Conservation (phyloP, 352 stramenopile genomes). For the Globisporangium solare region DNA sequence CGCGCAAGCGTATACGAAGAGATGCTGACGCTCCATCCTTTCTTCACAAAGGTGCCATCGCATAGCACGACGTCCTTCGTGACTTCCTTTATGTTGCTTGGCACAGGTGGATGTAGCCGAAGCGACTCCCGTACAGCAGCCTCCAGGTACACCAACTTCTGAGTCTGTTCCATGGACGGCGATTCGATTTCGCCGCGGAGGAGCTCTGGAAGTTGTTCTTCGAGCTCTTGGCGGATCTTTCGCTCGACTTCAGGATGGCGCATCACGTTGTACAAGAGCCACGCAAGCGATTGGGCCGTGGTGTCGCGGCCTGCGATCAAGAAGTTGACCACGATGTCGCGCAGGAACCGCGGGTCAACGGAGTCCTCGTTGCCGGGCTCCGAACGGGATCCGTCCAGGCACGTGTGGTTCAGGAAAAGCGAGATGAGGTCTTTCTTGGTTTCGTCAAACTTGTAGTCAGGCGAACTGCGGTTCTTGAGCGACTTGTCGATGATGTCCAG, state of each 20-base stretch:
- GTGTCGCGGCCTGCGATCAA: constrained; percentile 70
- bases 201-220: constrained; percentile 8
- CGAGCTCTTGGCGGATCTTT: constrained; percentile 20
- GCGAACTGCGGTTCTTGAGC: constrained; percentile 16
- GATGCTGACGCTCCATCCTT: constrained; percentile 22
- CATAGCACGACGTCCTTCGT: constrained; percentile 27
- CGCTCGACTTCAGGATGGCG: constrained; percentile 26
- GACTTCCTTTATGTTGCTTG: constrained; percentile 22
- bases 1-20: constrained; percentile 49
- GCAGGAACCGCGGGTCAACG: constrained; percentile 29
- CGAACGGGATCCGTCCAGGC: constrained; percentile 1
- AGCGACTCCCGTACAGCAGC: constrained; percentile 30
- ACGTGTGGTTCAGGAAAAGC: constrained; percentile 22
- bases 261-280: constrained; percentile 41
- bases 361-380: neutral
- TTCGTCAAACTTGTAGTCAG: constrained; percentile 3
- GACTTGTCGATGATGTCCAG: constrained; percentile 32
- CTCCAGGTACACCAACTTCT: constrained; percentile 15
- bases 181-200: neutral
- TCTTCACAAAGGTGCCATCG: constrained; percentile 25
- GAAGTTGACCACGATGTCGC: constrained; percentile 66
- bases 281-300: constrained; percentile 50
- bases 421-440: constrained; percentile 16
- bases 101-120: constrained; percentile 28
- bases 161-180: constrained; percentile 8